Base-by-base conservation (phyloP, 768 basidiomycete species). In the Steccherinum ochraceum region DNA sequence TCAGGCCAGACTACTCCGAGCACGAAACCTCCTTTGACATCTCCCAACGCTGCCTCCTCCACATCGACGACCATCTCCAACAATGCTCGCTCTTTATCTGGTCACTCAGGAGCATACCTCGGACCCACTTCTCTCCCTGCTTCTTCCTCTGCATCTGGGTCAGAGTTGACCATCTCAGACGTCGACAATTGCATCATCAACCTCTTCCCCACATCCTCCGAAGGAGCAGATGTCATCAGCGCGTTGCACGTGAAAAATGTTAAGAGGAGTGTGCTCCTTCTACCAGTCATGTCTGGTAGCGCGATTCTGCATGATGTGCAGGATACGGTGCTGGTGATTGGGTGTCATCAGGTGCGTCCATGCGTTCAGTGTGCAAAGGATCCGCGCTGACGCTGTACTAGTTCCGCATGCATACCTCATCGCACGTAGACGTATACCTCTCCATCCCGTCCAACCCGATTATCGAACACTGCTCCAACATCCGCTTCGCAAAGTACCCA, bases 361-460 rank as follows among this genome's bases (percentile, higher is more conserved):
- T n/a, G n/a, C n/a, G n/a, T n/a, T n/a, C 16, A 1, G 3, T 10
- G 12, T 1, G n/a, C 16, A 18, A 25, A n/a, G 4, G 10, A 40
- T 21, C 35, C 24, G 18, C 18, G 24, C 35, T 43, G n/a, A n/a
- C n/a, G 4, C 3, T 24, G 19, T n/a, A n/a, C n/a, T 61, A 95
- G 93, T 92, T 93, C 62, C 83, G 93, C 41, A 92, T 95, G 80
- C 93, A 94, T 63, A 73, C 76, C 18, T 91, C 92, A 1, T 72
- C 62, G 0, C 53, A 70, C 7, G 78, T 84, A 0, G 79, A 82
- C 46, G 76, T 92, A 2, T 83, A 86, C 58, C 74, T 94, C 2
- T 69, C 77, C 4, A 79, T 83, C 11, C 61, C 68, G 3, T 90
- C 89, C 3, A 80, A 83, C 42, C 91, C 92, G 1, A 74, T 91